Evolutionary conservation across 441 rosid genomes (phyloP).

Genomic region (Kokia cookei): DNA sequence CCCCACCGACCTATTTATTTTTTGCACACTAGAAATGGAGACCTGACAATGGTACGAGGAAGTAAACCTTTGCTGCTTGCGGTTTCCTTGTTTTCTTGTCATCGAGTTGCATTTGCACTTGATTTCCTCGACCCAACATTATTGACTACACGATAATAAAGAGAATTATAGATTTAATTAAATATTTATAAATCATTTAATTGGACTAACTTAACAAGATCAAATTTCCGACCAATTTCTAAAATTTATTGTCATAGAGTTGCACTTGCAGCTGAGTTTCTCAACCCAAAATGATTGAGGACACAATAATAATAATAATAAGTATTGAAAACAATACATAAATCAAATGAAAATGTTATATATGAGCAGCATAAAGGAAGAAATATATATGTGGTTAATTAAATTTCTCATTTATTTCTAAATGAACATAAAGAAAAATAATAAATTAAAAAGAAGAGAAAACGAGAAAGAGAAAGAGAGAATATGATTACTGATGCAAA

Average conservation of each 20-base stretch:
- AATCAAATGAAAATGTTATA: neutral
- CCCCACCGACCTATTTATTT: slow-evolving; percentile 14
- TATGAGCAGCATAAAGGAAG: neutral
- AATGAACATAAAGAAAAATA: neutral
- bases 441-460: neutral
- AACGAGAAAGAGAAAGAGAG: neutral
- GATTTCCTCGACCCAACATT: neutral
- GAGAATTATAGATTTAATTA: neutral
- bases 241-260: too few species aligned
- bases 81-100: neutral
- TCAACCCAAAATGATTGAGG: neutral
- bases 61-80: slow-evolving; percentile 1
- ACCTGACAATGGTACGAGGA: slow-evolving; percentile 22
- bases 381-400: neutral
- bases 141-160: neutral
- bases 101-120: neutral
- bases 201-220: too few species aligned
- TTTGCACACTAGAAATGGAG: neutral
- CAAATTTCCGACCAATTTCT: too few species aligned
- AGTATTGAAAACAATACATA: neutral
- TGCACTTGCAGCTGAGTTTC: too few species aligned
- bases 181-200: too few species aligned
- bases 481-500: neutral
- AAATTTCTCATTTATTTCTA: slow-evolving; percentile 16
- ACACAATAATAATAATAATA: neutral